Evolutionary conservation across 768 basidiomycete species (phyloP).

Genomic region (Ramaria rubella): DNA sequence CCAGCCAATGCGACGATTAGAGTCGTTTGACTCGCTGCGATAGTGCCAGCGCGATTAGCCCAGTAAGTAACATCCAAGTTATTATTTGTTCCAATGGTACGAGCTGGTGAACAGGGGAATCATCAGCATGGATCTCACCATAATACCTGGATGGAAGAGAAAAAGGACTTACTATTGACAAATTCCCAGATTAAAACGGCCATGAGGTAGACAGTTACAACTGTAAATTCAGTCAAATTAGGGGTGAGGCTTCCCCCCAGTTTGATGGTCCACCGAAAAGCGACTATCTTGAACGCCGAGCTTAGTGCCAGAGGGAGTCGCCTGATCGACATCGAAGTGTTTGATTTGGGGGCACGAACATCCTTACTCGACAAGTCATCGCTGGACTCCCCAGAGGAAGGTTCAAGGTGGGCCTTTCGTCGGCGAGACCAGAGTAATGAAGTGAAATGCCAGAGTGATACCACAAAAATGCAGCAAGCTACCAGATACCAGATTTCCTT

Average conservation of each 20-base stretch:
- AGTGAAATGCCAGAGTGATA: constrained; percentile 9
- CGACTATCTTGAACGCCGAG: constrained; percentile 41
- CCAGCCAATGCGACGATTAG: constrained; percentile 52
- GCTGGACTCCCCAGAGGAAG: neutral
- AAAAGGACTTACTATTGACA: constrained; percentile 34
- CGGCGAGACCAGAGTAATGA: neutral
- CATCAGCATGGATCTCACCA: neutral
- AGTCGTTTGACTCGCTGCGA: constrained; percentile 45
- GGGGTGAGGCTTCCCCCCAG: constrained; percentile 34
- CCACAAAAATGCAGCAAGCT: constrained; percentile 13
- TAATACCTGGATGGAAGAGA: neutral
- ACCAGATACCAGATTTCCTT: constrained; percentile 17
- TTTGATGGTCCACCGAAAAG: constrained; percentile 43
- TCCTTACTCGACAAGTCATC: constrained; percentile 11
- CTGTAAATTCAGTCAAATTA: constrained; percentile 39
- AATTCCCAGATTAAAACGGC: constrained; percentile 40
- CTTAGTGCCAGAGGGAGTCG: constrained; percentile 33
- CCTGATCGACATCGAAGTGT: constrained; percentile 18
- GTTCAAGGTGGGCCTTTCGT: neutral
- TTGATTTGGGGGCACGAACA: constrained; percentile 4
- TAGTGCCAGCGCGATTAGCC: constrained; percentile 34
- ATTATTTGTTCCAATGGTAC: neutral
- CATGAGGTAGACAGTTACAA: constrained; percentile 40
- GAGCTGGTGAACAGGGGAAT: neutral
- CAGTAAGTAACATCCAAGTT: constrained; percentile 16